phyloP scores from a whole-genome alignment of 148 eudicot species.

The Chenopodium berlandieri region DNA sequence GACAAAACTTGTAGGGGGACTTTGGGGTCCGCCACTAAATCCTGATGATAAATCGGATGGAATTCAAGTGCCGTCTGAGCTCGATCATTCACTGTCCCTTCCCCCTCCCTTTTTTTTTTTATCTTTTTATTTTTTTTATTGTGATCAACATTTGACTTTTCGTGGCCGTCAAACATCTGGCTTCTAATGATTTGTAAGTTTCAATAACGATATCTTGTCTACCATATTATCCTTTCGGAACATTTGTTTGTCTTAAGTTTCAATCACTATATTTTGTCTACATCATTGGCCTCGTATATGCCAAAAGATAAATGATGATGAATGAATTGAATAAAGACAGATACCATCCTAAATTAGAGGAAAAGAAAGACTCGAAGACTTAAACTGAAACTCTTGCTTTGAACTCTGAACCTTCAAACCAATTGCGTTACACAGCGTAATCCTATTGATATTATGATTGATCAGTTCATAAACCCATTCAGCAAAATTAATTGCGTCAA shows the following conservation, averaged over 20 bases:
- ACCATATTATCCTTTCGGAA: no score
- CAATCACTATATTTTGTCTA: background rate
- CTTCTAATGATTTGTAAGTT: background rate
- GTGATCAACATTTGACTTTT: background rate
- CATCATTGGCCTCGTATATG: no score
- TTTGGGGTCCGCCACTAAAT: background rate
- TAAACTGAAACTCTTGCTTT: background rate
- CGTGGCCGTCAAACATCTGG: background rate
- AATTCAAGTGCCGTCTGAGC: slow-evolving; percentile 16
- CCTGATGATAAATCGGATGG: background rate
- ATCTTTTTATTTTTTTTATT: no score
- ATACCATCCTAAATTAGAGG: background rate
- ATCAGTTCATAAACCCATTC: background rate
- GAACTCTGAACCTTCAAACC: background rate
- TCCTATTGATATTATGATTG: background rate
- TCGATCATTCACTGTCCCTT: background rate
- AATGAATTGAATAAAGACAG: background rate
- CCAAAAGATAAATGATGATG: background rate
- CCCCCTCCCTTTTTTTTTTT: no score
- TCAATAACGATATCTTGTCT: no score
- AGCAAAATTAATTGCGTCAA: no score
- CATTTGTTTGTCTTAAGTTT: background rate
- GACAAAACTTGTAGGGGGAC: slow-evolving; percentile 1
- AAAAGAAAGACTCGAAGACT: background rate
- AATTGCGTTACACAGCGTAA: no score